Evolutionary conservation across 129 eudicot genomes (phyloP).

Genomic region (Rutidosis leptorrhynchoides): DNA sequence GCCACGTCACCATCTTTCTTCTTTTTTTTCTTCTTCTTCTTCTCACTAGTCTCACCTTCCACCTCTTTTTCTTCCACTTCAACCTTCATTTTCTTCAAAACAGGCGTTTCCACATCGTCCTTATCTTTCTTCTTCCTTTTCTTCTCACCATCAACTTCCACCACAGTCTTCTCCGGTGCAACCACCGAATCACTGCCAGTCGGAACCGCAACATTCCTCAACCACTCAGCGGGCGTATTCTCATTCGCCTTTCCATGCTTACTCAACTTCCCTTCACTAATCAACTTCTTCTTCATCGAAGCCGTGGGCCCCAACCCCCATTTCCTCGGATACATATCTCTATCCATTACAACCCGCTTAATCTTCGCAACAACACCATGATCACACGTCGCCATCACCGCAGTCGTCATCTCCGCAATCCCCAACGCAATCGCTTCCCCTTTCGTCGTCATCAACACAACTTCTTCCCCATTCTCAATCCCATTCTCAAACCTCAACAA

Average conservation of each 20-base stretch:
- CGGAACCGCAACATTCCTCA: slow-evolving; percentile 76
- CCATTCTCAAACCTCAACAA: slow-evolving; percentile 79
- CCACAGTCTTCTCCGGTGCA: slow-evolving; percentile 33
- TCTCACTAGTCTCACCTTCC: slow-evolving; percentile 33
- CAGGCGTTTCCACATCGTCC: slow-evolving; percentile 27
- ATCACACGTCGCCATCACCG: slow-evolving; percentile 93
- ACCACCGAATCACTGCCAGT: slow-evolving; percentile 65
- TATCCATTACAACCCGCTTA: slow-evolving; percentile 95
- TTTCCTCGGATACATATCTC: slow-evolving; percentile 90
- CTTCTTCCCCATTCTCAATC: slow-evolving; percentile 76
- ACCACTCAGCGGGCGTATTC: slow-evolving; percentile 74
- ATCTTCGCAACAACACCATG: slow-evolving; percentile 94
- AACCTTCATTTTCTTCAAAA: slow-evolving; percentile 36
- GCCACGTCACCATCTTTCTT: slow-evolving; percentile 32
- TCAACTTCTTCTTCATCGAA: slow-evolving; percentile 84
- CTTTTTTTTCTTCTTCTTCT: slow-evolving; percentile 64
- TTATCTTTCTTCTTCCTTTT: slow-evolving; percentile 43
- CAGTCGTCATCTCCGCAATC: slow-evolving; percentile 89
- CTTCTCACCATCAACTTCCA: slow-evolving; percentile 40
- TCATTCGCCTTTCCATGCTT: slow-evolving; percentile 86
- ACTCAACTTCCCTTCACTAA: slow-evolving; percentile 75
- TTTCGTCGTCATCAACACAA: slow-evolving; percentile 87
- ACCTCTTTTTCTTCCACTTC: slow-evolving; percentile 27
- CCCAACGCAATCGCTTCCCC: slow-evolving; percentile 90
- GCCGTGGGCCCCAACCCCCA: slow-evolving; percentile 98